Percentiles rank a stretch among this genome's conserved stretches.
Conservation (phyloP, 139 green algal genomes). For the Ettlia oleoabundans region DNA sequence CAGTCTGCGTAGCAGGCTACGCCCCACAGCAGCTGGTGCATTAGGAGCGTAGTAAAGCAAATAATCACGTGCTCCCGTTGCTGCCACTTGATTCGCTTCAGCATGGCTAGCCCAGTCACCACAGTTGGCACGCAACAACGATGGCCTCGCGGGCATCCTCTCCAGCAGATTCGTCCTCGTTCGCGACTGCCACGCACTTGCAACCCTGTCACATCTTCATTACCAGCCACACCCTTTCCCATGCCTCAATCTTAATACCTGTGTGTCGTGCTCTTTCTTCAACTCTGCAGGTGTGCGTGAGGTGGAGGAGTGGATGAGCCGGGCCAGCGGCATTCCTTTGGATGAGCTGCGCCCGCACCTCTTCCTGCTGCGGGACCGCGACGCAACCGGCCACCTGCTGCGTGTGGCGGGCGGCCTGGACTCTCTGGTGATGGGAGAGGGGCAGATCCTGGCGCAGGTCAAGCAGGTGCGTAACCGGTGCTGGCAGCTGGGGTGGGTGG, state of each 20-base stretch:
- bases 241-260: neutral
- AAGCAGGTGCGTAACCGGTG: constrained; percentile 50
- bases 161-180: too few species aligned
- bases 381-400: constrained; percentile 96
- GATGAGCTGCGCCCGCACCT: constrained; percentile 94
- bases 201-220: neutral
- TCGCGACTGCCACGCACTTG: too few species aligned
- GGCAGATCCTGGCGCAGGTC: constrained; percentile 99
- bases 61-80: too few species aligned
- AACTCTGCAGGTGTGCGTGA: constrained; percentile 80
- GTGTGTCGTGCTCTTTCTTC: neutral
- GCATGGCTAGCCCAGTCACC: too few species aligned
- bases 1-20: neutral
- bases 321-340: constrained; percentile 86
- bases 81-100: too few species aligned
- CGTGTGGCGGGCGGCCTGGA: constrained; percentile 95
- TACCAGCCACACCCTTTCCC: neutral
- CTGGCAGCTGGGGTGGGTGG: neutral
- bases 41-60: too few species aligned
- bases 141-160: too few species aligned
- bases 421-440: constrained; percentile 98
- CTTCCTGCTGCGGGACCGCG: constrained; percentile 95
- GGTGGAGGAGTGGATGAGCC: constrained; percentile 98
- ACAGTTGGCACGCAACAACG: too few species aligned
- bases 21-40: neutral